A percentile compares a stretch with the other conserved stretches of the same genome.
Evolutionary conservation across 805 yeast genomes (phyloP).

Genomic region (Yarrowia sp.): DNA sequence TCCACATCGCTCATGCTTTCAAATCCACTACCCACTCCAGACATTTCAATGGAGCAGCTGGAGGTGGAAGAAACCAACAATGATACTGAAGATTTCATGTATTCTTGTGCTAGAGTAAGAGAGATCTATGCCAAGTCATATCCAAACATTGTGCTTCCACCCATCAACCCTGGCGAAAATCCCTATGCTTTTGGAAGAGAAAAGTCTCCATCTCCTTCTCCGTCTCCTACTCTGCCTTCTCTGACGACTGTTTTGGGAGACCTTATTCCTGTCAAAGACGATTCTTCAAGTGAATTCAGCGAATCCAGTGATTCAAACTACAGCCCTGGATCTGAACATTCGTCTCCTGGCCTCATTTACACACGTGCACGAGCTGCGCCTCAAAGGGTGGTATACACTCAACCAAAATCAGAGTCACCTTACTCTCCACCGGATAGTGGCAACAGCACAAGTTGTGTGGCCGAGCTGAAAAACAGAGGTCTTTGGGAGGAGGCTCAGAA

Average conservation of each 20-base stretch:
- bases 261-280: not conserved
- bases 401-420: no score
- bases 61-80: not conserved
- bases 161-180: not conserved
- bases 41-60: not conserved
- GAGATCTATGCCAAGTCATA: not conserved
- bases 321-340: not conserved
- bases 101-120: not conserved
- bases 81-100: not conserved
- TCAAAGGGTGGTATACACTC: no score
- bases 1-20: not conserved
- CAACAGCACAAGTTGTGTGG: not conserved
- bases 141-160: not conserved
- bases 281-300: not conserved
- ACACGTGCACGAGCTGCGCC: not conserved
- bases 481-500: not conserved
- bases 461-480: not conserved
- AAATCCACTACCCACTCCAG: not conserved
- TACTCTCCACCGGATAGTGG: no score
- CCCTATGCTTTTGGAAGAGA: not conserved
- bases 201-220: not conserved
- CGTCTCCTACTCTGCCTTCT: not conserved
- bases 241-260: not conserved
- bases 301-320: not conserved
- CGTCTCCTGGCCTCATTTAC: not conserved